Conservation (phyloP, 2,329 filamentous ascomycete species). For the Botrytis elliptica region DNA sequence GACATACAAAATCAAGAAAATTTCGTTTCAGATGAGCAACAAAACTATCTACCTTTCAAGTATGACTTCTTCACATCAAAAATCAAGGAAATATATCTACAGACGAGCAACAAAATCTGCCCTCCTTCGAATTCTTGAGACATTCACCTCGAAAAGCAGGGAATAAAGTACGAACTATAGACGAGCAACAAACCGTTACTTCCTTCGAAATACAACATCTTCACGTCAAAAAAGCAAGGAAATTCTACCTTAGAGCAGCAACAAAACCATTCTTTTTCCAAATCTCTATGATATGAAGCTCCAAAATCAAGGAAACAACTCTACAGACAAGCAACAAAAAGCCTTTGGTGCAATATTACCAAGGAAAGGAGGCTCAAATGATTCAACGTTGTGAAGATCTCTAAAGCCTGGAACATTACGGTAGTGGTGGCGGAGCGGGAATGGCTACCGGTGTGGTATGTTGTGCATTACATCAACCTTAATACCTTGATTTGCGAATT, state of each 20-base stretch:
- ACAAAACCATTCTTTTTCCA: neutral
- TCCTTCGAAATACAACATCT: neutral
- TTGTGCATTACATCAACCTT: neutral
- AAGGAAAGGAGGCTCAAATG: slow-evolving; percentile 8
- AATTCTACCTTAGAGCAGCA: neutral
- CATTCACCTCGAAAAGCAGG: neutral
- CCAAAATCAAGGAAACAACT: neutral
- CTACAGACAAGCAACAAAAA: neutral
- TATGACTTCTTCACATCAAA: neutral
- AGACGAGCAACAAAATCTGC: neutral
- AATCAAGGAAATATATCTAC: neutral
- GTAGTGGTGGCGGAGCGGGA: slow-evolving; percentile 6
- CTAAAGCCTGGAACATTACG: neutral
- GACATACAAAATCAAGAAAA: neutral
- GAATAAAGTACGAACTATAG: neutral
- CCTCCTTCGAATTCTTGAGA: no score
- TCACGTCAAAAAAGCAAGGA: neutral
- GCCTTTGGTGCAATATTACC: neutral
- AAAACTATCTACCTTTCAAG: neutral
- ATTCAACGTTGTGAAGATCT: neutral
- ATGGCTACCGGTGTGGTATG: neutral
- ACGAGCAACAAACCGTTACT: neutral
- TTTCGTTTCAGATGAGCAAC: neutral
- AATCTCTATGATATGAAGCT: neutral
- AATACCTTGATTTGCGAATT: neutral